Evolutionary conservation across 2,329 filamentous ascomycete species (phyloP), one percentile per base, ranked within the genome.

Genomic region (Aspergillus flavus): DNA sequence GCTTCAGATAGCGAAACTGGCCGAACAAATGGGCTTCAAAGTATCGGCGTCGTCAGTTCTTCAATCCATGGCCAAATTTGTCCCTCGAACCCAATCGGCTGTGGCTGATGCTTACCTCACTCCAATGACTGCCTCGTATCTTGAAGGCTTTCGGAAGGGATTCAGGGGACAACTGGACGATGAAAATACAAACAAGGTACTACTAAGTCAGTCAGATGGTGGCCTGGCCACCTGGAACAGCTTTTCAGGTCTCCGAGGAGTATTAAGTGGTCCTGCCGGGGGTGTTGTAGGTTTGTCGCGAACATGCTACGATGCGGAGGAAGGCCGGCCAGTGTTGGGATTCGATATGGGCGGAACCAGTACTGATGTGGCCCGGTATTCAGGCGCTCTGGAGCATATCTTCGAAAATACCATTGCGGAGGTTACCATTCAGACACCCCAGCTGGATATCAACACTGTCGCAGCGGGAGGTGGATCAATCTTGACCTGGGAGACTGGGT

Each of bases 261-360:
- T 97, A 61, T 76, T 97, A 4, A 96, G 92, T 2, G 93, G 93
- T 0, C 93, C 93, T 1, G 93, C 93, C 21, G 93, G 93, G 43
- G 93, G 93, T 54, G 93, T 97, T 0, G 93, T 97, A 0, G 93
- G 93, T 3, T 96, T 96, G 75, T 93, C 93, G n/a, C 86, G 93
- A 36, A 97, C 93, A 0, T 94, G 90, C 0, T 97, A 94, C 73
- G 93, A 97, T 68, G 85, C 89, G 0, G 82, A 90, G 63, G 94
- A 91, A 0, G 90, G 87, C 71, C 92, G 87, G 1, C 92, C 93
- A 0, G 91, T 97, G 6, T 95, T 97, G 71, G 94, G 94, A 0
- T 97, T 97, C 73, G 94, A 97, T 72, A 97, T 97, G 94, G 92
- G 92, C 34, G 93, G 93, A 11, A 97, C 94, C 0, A 93, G 89